Percentiles rank a stretch among this genome's conserved stretches.
Evolutionary conservation across 163 green algal species (phyloP).

Genomic region (Volvox carteri): DNA sequence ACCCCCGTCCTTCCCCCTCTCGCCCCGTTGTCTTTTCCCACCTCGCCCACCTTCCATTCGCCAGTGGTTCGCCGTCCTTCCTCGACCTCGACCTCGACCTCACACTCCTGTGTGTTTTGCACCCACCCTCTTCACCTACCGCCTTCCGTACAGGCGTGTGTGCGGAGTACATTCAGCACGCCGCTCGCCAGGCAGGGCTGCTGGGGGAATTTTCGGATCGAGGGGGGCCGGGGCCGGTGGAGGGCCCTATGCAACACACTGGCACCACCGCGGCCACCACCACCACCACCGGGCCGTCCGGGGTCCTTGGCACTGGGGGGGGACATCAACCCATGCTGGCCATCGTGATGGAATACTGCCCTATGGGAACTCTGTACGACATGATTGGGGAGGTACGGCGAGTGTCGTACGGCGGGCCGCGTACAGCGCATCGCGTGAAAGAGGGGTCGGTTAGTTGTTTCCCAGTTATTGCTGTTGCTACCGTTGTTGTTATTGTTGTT

Average conservation of each 20-base stretch:
- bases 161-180: constrained; percentile 51
- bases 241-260: too few species aligned
- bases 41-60: not conserved
- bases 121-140: not conserved
- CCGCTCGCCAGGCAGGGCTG: not conserved
- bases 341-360: constrained; percentile 83
- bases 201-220: not conserved
- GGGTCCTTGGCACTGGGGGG: too few species aligned
- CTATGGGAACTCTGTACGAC: constrained; percentile 72
- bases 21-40: not conserved
- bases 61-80: not conserved
- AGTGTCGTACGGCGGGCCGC: too few species aligned
- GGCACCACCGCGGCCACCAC: not conserved
- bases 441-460: too few species aligned
- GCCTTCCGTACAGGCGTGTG: constrained; percentile 18
- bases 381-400: constrained; percentile 70
- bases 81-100: not conserved
- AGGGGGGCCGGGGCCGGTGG: not conserved
- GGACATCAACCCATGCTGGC: constrained; percentile 72
- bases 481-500: too few species aligned
- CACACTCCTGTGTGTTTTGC: not conserved
- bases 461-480: too few species aligned
- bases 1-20: not conserved
- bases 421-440: too few species aligned
- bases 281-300: too few species aligned